A percentile compares a stretch with the other conserved stretches of the same genome.
phyloP scores from a whole-genome alignment of 164 flowering plant species.

The Nymphaea colorata region DNA sequence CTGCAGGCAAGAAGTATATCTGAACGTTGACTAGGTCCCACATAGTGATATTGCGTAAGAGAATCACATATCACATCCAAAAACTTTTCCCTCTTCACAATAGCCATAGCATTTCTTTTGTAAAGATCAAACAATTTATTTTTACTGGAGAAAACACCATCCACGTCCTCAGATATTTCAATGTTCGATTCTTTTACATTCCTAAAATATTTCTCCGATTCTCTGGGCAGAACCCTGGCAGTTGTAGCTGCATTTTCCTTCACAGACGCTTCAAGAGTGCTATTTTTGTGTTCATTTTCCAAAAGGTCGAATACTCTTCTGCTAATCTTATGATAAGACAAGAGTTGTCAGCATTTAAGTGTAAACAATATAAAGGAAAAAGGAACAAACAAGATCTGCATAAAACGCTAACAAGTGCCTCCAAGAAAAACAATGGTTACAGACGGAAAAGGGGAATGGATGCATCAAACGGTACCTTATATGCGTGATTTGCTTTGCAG shows the following conservation, averaged over 20 bases:
- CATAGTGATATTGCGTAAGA: slow-evolving; percentile 63
- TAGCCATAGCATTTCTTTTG: slow-evolving; percentile 49
- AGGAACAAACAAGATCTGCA: background rate
- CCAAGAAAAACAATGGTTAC: too few species aligned
- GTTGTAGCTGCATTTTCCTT: background rate
- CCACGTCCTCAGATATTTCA: background rate
- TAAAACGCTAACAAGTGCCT: too few species aligned
- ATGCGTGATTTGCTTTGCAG: slow-evolving; percentile 21
- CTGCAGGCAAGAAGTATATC: slow-evolving; percentile 77
- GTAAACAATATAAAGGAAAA: background rate
- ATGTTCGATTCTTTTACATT: slow-evolving; percentile 2
- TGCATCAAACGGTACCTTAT: slow-evolving; percentile 11
- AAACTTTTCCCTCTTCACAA: slow-evolving; percentile 41
- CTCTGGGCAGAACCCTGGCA: background rate
- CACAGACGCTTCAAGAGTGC: background rate
- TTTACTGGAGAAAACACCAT: slow-evolving; percentile 4
- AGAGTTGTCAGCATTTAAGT: background rate
- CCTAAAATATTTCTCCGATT: background rate
- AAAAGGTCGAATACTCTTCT: slow-evolving; percentile 13
- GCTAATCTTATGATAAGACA: slow-evolving; percentile 7
- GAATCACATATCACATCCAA: slow-evolving; percentile 58
- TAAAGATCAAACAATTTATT: slow-evolving; percentile 45
- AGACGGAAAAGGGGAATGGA: too few species aligned
- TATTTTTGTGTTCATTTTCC: slow-evolving; percentile 8
- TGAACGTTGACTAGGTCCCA: slow-evolving; percentile 69